Percentiles rank a stretch among this genome's conserved stretches.
phyloP scores from a whole-genome alignment of 352 stramenopile genomes.

The Phytophthora pluvialis region DNA sequence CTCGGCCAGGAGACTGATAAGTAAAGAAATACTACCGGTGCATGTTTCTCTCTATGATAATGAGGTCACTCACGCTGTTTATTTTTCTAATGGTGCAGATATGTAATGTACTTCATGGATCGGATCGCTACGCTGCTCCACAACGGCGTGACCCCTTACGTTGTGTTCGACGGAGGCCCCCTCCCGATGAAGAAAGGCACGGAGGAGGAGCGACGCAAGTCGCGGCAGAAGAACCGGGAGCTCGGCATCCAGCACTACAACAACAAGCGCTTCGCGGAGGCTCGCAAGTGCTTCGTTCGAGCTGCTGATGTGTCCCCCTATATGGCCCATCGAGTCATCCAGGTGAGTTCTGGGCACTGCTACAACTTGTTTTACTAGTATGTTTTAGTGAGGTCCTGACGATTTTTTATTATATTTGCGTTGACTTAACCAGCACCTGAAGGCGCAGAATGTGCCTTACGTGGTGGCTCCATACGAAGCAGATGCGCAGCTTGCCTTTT shows the following conservation, averaged over 20 bases:
- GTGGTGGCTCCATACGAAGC: conserved; percentile 98
- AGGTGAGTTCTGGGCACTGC: conserved; percentile 37
- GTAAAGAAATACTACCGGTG: conserved; percentile 22
- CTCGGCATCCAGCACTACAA: conserved; percentile 65
- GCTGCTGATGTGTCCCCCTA: conserved; percentile 81
- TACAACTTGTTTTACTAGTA: neutral
- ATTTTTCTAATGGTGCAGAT: conserved; percentile 44
- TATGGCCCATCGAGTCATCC: conserved; percentile 83
- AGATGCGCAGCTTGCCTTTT: conserved; percentile 95
- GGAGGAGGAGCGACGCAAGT: conserved; percentile 70
- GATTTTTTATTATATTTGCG: conserved; percentile 6
- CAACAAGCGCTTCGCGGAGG: conserved; percentile 61
- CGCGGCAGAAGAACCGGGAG: conserved; percentile 74
- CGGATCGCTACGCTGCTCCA: conserved; percentile 55
- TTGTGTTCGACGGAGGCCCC: conserved; percentile 79
- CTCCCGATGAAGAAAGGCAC: conserved; percentile 83
- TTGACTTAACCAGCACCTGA: conserved; percentile 46
- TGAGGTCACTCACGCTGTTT: conserved; percentile 18
- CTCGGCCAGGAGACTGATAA: conserved; percentile 75
- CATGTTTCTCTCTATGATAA: conserved; percentile 12
- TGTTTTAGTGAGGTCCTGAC: conserved; percentile 1
- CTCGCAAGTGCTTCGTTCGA: conserved; percentile 73
- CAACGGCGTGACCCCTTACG: conserved; percentile 71
- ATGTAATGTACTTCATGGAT: conserved; percentile 82
- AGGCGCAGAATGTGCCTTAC: conserved; percentile 79